phyloP scores from a whole-genome alignment of 1,284 basidiomycete genomes.

The Rhodotorula sp. region DNA sequence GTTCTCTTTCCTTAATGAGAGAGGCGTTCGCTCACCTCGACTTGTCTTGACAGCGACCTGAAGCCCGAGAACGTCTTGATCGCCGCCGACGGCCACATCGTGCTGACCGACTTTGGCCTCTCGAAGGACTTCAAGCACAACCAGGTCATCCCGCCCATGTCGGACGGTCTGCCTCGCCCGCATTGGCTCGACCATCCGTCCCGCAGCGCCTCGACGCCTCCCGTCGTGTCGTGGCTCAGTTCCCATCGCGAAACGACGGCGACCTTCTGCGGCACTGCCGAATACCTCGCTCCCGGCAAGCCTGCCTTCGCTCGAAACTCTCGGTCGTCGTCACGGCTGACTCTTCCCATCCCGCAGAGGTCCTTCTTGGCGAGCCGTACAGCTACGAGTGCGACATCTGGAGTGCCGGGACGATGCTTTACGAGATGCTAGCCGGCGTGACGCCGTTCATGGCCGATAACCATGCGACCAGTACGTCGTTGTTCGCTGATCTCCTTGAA shows the following conservation, averaged over 20 bases:
- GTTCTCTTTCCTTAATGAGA: neutral
- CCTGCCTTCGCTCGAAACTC: neutral
- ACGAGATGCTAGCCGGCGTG: constrained; percentile 84
- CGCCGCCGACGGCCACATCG: constrained; percentile 86
- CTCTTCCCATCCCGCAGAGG: constrained; percentile 47
- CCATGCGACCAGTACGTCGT: constrained; percentile 66
- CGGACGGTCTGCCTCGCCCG: constrained; percentile 10
- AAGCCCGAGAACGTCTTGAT: constrained; percentile 96
- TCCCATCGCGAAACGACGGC: constrained; percentile 32
- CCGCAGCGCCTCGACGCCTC: constrained; percentile 30
- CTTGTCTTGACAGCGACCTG: constrained; percentile 60
- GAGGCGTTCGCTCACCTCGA: neutral
- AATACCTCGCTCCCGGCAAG: constrained; percentile 66
- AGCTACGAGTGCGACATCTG: constrained; percentile 95
- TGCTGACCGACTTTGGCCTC: constrained; percentile 87
- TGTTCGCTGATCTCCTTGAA: neutral
- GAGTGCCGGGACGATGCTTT: constrained; percentile 95
- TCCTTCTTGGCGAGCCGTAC: constrained; percentile 86
- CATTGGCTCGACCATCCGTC: constrained; percentile 26
- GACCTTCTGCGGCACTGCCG: constrained; percentile 62
- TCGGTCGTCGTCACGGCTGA: neutral
- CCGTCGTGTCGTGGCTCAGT: constrained; percentile 19
- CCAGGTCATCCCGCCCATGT: constrained; percentile 6
- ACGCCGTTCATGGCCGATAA: constrained; percentile 93
- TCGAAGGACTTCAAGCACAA: constrained; percentile 28